phyloP scores from a whole-genome alignment of 371 early-diverging fungal genomes.

The Mucor racemosus region DNA sequence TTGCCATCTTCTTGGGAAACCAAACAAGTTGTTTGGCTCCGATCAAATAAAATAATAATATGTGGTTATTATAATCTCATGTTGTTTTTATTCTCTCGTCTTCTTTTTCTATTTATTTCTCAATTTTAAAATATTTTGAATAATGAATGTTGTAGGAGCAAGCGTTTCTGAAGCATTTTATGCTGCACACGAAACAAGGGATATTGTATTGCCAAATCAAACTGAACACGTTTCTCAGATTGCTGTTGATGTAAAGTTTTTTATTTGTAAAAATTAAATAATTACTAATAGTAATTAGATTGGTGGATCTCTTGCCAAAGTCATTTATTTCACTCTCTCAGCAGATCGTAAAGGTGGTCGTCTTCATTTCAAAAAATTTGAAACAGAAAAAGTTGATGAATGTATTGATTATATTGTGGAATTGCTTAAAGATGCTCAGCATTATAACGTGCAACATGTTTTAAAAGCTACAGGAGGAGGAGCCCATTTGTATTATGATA shows the following conservation, averaged over 20 bases:
- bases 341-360: constrained; percentile 76
- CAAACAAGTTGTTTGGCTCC: constrained; percentile 1
- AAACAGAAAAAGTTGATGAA: constrained; percentile 89
- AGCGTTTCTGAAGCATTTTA: constrained; percentile 66
- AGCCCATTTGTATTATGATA: constrained; percentile 70
- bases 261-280: not conserved
- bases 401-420: constrained; percentile 83
- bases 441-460: constrained; percentile 39
- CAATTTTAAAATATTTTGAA: not conserved
- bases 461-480: constrained; percentile 87
- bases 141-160: constrained; percentile 70
- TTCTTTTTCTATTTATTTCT: not conserved
- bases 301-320: constrained; percentile 94
- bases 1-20: constrained; percentile 6
- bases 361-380: constrained; percentile 91
- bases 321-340: constrained; percentile 83
- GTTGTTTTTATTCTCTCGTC: not conserved
- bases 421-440: constrained; percentile 61
- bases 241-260: constrained; percentile 80
- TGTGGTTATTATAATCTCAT: no score
- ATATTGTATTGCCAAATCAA: constrained; percentile 90
- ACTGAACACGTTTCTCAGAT: constrained; percentile 83
- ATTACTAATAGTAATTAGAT: no score
- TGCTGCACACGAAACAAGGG: constrained; percentile 62
- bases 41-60: not conserved